Percentiles rank a stretch among this genome's conserved stretches.
phyloP scores from a whole-genome alignment of 225 moss, liverwort and hornwort genomes.

The Marchantia paleacea region DNA sequence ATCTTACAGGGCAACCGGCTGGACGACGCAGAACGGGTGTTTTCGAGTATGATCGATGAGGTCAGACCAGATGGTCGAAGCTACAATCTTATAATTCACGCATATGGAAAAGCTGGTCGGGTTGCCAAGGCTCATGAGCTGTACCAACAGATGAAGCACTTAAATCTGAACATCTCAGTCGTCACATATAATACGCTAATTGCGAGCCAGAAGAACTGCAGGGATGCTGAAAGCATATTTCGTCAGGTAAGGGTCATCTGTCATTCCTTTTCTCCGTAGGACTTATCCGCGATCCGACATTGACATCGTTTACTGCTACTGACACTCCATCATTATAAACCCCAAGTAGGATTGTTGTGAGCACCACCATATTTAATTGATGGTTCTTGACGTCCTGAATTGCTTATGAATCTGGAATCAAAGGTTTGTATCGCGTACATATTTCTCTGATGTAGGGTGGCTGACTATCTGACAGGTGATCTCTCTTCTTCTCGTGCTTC shows the following conservation, averaged over 20 bases:
- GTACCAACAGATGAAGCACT: slow-evolving; percentile 71
- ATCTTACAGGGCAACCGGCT: slow-evolving; percentile 51
- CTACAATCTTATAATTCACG: slow-evolving; percentile 85
- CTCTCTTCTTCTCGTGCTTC: slow-evolving; percentile 48
- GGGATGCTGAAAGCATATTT: slow-evolving; percentile 76
- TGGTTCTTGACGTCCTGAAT: neutral
- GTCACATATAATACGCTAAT: slow-evolving; percentile 81
- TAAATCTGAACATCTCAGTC: slow-evolving; percentile 53
- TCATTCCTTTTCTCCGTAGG: neutral
- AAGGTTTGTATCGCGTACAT: neutral
- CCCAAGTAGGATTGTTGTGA: neutral
- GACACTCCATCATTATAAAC: neutral
- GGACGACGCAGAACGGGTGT: slow-evolving; percentile 66
- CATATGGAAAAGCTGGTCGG: slow-evolving; percentile 74
- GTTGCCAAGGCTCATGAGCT: slow-evolving; percentile 54
- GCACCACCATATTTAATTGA: neutral
- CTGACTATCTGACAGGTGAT: slow-evolving; percentile 57
- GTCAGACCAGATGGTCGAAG: slow-evolving; percentile 71
- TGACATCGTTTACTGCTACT: too few species aligned
- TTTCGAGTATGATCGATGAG: slow-evolving; percentile 54
- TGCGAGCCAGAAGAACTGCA: slow-evolving; percentile 62
- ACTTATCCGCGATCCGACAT: neutral
- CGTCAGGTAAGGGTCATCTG: slow-evolving; percentile 53
- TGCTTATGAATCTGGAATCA: neutral
- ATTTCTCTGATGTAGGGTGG: slow-evolving; percentile 44